Evolutionary conservation across 352 stramenopile genomes (phyloP).

Genomic region (Phytophthora brassicae): DNA sequence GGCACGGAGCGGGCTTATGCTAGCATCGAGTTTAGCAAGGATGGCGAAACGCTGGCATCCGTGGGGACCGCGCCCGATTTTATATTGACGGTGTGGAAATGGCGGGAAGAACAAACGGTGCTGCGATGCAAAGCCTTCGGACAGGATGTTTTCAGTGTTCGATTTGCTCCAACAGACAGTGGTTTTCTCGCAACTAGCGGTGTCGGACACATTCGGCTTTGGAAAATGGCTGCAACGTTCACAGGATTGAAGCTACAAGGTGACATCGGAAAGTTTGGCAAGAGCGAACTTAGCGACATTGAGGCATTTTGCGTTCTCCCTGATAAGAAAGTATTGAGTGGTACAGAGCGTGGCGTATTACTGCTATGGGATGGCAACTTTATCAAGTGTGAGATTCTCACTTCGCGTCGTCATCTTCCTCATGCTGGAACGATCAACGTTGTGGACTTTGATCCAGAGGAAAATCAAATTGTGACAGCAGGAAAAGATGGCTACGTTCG

Average conservation of each 20-base stretch:
- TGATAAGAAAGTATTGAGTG: slow-evolving; percentile 93
- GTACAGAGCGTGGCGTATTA: slow-evolving; percentile 83
- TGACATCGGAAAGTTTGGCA: slow-evolving; percentile 96
- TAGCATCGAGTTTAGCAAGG: slow-evolving; percentile 69
- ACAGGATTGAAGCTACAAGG: slow-evolving; percentile 95
- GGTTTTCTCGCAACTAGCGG: slow-evolving; percentile 92
- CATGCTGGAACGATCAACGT: slow-evolving; percentile 78
- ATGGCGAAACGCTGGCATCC: slow-evolving; percentile 88
- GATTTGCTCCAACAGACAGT: slow-evolving; percentile 87
- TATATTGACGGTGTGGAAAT: slow-evolving; percentile 93
- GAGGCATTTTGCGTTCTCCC: slow-evolving; percentile 93
- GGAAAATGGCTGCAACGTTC: slow-evolving; percentile 96
- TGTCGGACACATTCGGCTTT: slow-evolving; percentile 94
- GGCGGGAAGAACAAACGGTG: slow-evolving; percentile 87
- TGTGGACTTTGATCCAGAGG: slow-evolving; percentile 58
- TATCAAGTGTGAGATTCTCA: slow-evolving; percentile 93
- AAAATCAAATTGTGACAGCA: slow-evolving; percentile 60
- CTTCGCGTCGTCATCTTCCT: slow-evolving; percentile 58
- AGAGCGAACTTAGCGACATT: slow-evolving; percentile 93
- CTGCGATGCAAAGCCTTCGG: slow-evolving; percentile 93
- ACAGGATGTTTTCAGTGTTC: slow-evolving; percentile 93
- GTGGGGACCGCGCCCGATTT: slow-evolving; percentile 89
- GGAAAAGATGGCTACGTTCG: slow-evolving; percentile 87
- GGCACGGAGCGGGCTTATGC: slow-evolving; percentile 86
- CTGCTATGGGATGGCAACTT: slow-evolving; percentile 96